Evolutionary conservation across 176 grass and related monocot species (phyloP), one percentile per base, ranked within the genome.

Genomic region (Oryza punctata): DNA sequence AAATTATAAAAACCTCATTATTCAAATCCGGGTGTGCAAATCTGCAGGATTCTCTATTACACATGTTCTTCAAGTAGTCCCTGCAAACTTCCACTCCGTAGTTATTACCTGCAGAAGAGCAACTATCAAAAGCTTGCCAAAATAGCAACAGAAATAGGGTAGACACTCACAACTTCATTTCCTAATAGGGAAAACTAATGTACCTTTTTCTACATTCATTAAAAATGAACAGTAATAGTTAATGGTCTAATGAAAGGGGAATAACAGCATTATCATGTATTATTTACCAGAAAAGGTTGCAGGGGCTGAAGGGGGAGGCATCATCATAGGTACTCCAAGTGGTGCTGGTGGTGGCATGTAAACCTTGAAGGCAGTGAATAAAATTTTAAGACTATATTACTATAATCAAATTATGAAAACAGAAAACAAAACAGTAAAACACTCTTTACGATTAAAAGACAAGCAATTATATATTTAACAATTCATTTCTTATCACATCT

Each of bases 61-160:
- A 94, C 73, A 82, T 94, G 16, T 91, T 91, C 82, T 94, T 94
- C 88, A 94, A 86, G 78, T 83, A 94, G 66, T 94, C 91, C 64
- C 85, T 94, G 65, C 91, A 94, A 50, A 91, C 78, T 85, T 82
- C 63, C 70, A 49, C 7, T 21, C 46, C 75, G 43, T 80, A 82
- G 44, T 63, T 77, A 78, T 81, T 76, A 78, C 88, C 88, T 90
- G 79, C 41, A 83, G 11, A 85, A 12, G 41, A 77, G 65, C 12
- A 74, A 67, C 1, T 59, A 28, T n/a, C 29, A 73, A 38, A 77
- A 24, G 5, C 60, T n/a, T 43, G 21, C 19, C 41, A 83, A 63
- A 65, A 65, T 25, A 63, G 65, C 25, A 80, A 33, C 4, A 83
- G 7, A 74, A 74, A 83, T 54, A 76, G 28, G 45, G 46, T 69